Conservation (phyloP, 495 filamentous ascomycete genomes). For the Aspergillus sparsus region DNA sequence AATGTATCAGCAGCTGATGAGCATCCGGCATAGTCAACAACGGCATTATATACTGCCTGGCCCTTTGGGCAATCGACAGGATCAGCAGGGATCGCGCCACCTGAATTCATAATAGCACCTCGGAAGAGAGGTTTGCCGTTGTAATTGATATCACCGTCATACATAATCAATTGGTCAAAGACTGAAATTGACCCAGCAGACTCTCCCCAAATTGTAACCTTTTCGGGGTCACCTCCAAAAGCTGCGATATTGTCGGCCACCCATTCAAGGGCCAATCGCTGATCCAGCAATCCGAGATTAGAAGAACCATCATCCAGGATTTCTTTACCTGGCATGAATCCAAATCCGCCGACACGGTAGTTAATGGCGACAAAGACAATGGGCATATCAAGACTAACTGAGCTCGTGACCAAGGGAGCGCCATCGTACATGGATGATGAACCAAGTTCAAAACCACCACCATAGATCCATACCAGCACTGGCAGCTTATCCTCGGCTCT, state of each 20-base stretch:
- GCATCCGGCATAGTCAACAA: slow-evolving; percentile 63
- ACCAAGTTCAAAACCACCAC: slow-evolving; percentile 65
- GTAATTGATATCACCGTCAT: slow-evolving; percentile 67
- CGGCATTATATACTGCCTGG: slow-evolving; percentile 63
- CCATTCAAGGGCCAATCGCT: slow-evolving; percentile 54
- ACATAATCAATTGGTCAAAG: slow-evolving; percentile 67
- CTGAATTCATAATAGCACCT: slow-evolving; percentile 72
- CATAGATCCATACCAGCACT: slow-evolving; percentile 69
- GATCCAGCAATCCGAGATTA: slow-evolving; percentile 56
- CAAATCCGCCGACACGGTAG: slow-evolving; percentile 73
- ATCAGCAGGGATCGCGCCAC: slow-evolving; percentile 62
- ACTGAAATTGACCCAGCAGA: slow-evolving; percentile 73
- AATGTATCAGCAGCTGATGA: slow-evolving; percentile 55
- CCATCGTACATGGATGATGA: slow-evolving; percentile 62
- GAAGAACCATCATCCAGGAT: slow-evolving; percentile 64
- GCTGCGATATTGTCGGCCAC: slow-evolving; percentile 54
- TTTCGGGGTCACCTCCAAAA: slow-evolving; percentile 59
- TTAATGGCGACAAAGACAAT: slow-evolving; percentile 75
- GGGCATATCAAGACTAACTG: slow-evolving; percentile 57
- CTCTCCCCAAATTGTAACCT: slow-evolving; percentile 75
- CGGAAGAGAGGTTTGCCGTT: slow-evolving; percentile 70
- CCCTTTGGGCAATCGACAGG: slow-evolving; percentile 63
- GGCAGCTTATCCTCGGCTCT: slow-evolving; percentile 57
- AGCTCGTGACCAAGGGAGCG: slow-evolving; percentile 50
- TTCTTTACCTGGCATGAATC: slow-evolving; percentile 71